Percentiles rank a stretch among this genome's conserved stretches.
Evolutionary conservation across 139 green algal genomes (phyloP).

Genomic region (Dunaliella primolecta): DNA sequence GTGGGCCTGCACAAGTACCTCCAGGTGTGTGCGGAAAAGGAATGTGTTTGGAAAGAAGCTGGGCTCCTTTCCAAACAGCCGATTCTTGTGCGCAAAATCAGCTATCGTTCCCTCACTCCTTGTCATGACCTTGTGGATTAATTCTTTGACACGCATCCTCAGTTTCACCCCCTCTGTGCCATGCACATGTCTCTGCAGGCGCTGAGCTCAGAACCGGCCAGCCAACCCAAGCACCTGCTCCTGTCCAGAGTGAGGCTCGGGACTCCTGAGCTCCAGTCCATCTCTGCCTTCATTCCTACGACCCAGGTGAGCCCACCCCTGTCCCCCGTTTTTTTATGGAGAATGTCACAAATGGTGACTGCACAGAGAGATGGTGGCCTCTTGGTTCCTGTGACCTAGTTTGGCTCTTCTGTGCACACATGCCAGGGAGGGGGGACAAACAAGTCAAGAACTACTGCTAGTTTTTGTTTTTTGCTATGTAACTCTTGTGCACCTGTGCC

Average conservation of each 20-base stretch:
- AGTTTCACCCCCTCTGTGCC: neutral
- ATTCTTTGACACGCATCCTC: neutral
- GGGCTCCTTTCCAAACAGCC: neutral
- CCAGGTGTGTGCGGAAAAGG: no score
- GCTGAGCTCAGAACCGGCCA: neutral
- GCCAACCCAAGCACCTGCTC: neutral
- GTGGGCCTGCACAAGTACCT: neutral
- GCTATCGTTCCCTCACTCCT: no score
- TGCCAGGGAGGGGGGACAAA: neutral
- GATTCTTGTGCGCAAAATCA: no score
- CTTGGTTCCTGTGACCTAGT: neutral
- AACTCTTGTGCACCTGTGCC: no score
- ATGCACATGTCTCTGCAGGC: neutral
- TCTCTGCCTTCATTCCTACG: neutral
- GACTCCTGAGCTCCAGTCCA: neutral
- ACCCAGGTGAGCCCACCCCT: no score
- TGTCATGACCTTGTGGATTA: no score
- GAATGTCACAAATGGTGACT: no score
- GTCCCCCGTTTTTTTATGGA: no score
- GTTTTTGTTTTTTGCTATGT: no score
- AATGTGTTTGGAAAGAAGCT: no score
- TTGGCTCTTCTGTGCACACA: neutral
- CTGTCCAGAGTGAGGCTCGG: neutral
- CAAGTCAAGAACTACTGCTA: neutral
- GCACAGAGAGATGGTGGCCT: neutral